These are phyloP conservation scores for Penicillium daleae DNA, from an alignment of 495 filamentous ascomycete species.

Conservation along the genomic window DNA sequence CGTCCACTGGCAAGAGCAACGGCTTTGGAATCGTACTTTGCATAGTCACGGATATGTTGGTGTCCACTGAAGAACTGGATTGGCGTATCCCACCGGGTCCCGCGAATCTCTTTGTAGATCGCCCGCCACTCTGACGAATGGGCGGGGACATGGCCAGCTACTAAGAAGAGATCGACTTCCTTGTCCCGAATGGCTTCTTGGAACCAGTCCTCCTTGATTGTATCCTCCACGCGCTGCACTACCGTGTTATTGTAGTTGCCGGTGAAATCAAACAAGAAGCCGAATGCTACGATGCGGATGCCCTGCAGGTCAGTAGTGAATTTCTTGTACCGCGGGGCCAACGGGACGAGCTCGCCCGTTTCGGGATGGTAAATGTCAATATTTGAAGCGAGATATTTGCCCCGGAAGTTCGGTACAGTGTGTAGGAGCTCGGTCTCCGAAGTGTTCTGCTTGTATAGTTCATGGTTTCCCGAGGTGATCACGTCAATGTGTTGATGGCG, in stretches of 20 bases:
- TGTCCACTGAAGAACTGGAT: constrained; percentile 96
- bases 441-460: constrained; percentile 82
- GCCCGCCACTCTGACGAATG: constrained; percentile 75
- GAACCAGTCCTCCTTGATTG: constrained; percentile 87
- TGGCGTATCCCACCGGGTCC: constrained; percentile 75
- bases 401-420: constrained; percentile 77
- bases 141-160: constrained; percentile 85
- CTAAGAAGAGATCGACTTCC: constrained; percentile 84
- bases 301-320: constrained; percentile 88
- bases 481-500: constrained; percentile 81
- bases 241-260: constrained; percentile 87
- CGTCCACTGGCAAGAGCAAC: constrained; percentile 87
- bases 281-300: constrained; percentile 83
- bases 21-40: constrained; percentile 76
- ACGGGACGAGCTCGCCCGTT: constrained; percentile 68
- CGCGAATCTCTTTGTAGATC: constrained; percentile 78
- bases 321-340: constrained; percentile 81
- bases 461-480: constrained; percentile 91
- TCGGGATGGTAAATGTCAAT: constrained; percentile 81
- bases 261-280: constrained; percentile 92
- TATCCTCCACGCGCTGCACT: constrained; percentile 75
- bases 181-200: constrained; percentile 77
- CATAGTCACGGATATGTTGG: constrained; percentile 85
- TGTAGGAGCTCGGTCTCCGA: constrained; percentile 73
- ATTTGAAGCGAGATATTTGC: constrained; percentile 85